These are phyloP conservation scores for Apiotrichum akiyoshidainum DNA, from an alignment of 1,284 basidiomycete genomes.

Conservation along the genomic window DNA sequence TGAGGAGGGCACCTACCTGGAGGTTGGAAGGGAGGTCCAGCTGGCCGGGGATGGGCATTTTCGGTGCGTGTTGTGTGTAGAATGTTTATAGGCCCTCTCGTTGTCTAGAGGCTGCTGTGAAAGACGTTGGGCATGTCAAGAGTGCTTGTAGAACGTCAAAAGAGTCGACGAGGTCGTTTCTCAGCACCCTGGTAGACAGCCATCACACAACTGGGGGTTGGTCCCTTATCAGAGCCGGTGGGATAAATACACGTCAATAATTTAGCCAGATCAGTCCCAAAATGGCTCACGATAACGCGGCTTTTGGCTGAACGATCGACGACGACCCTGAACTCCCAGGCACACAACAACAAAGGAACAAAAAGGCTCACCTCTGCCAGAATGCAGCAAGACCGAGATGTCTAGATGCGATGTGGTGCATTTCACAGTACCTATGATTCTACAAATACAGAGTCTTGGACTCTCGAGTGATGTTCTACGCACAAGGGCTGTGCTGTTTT, in stretches of 20 bases:
- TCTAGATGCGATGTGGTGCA: slow-evolving; percentile 8
- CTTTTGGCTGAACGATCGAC: not conserved
- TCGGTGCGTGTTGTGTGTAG: too few relatives aligned
- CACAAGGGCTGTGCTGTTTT: not conserved
- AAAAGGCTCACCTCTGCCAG: too few relatives aligned
- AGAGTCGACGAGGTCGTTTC: not conserved
- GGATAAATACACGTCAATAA: not conserved
- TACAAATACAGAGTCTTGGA: slow-evolving; percentile 8
- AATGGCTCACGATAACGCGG: not conserved
- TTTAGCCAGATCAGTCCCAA: not conserved
- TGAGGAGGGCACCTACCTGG: not conserved
- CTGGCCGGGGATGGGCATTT: slow-evolving; percentile 3
- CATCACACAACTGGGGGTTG: not conserved
- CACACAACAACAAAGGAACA: not conserved
- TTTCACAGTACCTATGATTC: slow-evolving; percentile 4
- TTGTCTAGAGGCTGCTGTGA: not conserved
- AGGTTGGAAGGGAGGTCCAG: slow-evolving; percentile 5
- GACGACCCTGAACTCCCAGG: not conserved
- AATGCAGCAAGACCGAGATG: too few relatives aligned
- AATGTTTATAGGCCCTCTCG: not conserved
- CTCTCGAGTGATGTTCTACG: not conserved
- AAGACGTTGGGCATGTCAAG: not conserved
- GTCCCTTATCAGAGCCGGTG: not conserved
- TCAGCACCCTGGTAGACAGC: not conserved
- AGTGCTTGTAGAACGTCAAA: not conserved